phyloP scores from a whole-genome alignment of 1,284 basidiomycete genomes.

The Apiotrichum gracile region DNA sequence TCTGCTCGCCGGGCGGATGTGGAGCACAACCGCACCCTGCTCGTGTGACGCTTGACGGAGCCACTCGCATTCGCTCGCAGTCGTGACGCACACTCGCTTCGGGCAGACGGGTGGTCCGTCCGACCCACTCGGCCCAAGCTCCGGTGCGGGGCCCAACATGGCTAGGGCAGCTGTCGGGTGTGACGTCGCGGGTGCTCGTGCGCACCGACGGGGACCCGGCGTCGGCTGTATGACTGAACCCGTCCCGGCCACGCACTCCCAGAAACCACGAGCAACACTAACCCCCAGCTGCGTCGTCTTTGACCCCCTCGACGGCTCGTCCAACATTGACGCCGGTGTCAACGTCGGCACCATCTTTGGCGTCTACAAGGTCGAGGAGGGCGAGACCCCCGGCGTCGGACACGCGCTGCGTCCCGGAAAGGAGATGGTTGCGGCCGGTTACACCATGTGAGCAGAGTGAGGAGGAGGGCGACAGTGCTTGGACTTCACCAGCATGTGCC shows the following conservation, averaged over 20 bases:
- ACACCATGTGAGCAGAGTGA: conserved; percentile 66
- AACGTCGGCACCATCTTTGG: conserved; percentile 99
- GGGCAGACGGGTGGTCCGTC: no score
- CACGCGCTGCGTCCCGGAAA: conserved; percentile 91
- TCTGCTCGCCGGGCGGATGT: no score
- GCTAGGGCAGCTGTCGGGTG: no score
- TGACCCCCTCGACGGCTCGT: conserved; percentile 95
- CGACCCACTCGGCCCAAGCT: no score
- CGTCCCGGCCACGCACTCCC: not conserved
- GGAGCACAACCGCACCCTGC: no score
- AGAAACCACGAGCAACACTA: not conserved
- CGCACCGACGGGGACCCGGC: not conserved
- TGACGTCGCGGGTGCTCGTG: not conserved
- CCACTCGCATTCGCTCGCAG: no score
- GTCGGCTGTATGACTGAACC: not conserved
- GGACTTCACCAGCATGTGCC: not conserved
- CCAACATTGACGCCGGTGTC: conserved; percentile 99
- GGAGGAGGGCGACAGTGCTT: no score
- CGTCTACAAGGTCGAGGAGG: conserved; percentile 77
- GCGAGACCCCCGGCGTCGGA: conserved; percentile 66
- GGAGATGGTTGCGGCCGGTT: conserved; percentile 97
- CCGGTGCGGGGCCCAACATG: no score
- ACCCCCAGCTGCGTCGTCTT: conserved; percentile 77
- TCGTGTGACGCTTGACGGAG: no score
- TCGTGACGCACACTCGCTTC: no score